Conservation (phyloP, 2,329 filamentous ascomycete genomes). For the Fusarium marasasianum region DNA sequence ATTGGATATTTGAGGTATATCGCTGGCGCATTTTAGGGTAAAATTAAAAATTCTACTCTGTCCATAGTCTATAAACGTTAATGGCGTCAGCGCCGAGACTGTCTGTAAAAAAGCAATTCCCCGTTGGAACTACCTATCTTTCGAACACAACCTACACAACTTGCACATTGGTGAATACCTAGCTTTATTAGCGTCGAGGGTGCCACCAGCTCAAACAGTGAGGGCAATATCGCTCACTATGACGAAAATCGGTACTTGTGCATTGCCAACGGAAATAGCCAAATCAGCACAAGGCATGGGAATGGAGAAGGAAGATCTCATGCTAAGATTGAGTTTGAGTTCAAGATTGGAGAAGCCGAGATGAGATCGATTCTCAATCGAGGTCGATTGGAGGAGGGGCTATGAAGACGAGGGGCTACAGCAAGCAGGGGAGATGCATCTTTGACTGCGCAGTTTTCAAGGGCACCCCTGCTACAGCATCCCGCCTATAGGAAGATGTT, state of each 20-base stretch:
- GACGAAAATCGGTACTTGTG: not conserved
- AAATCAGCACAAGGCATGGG: not conserved
- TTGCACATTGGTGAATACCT: not conserved
- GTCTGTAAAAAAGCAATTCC: conserved; percentile 33
- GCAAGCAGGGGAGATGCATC: not conserved
- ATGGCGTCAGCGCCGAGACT: conserved; percentile 31
- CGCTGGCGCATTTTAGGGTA: not conserved
- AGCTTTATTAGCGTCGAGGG: not conserved
- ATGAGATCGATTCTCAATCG: conserved; percentile 4
- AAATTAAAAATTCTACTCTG: no score
- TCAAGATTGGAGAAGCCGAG: conserved; percentile 5
- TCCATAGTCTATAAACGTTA: not conserved
- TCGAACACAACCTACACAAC: not conserved
- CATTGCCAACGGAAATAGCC: not conserved
- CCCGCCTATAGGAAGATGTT: not conserved
- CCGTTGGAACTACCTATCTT: not conserved
- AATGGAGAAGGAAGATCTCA: not conserved
- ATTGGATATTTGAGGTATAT: not conserved
- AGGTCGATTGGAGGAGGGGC: conserved; percentile 5
- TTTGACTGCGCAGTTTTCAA: not conserved
- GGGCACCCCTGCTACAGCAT: not conserved
- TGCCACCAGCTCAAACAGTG: not conserved
- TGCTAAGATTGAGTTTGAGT: conserved; percentile 5
- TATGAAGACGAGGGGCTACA: no score
- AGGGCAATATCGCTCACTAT: not conserved